phyloP scores from a whole-genome alignment of 768 basidiomycete species.

The Leccinum rimulosum region DNA sequence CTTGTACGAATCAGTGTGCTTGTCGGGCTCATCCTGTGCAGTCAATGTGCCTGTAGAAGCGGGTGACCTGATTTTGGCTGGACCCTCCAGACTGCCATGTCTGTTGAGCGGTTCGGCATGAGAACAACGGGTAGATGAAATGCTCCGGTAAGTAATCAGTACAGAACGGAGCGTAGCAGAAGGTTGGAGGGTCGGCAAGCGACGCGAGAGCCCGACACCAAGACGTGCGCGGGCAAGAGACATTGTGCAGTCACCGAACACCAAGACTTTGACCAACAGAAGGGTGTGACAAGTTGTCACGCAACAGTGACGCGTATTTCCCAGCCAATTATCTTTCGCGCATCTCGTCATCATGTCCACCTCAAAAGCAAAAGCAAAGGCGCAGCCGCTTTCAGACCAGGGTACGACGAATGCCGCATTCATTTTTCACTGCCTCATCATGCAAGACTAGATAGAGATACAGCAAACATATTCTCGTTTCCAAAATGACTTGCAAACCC shows the following conservation, averaged over 20 bases:
- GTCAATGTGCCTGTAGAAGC: conserved; percentile 32
- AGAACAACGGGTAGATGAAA: conserved; percentile 24
- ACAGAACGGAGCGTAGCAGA: conserved; percentile 33
- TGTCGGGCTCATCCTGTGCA: conserved; percentile 44
- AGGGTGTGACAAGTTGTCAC: conserved; percentile 30
- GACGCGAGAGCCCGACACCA: conserved; percentile 51
- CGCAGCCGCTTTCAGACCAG: conserved; percentile 61
- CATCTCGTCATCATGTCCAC: conserved; percentile 42
- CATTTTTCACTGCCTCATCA: conserved; percentile 31
- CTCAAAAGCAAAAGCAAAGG: conserved; percentile 59
- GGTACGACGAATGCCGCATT: conserved; percentile 43
- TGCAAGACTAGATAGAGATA: conserved; percentile 66
- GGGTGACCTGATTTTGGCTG: conserved; percentile 33
- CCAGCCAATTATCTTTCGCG: conserved; percentile 27
- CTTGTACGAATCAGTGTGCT: conserved; percentile 65
- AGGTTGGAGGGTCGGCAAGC: conserved; percentile 32
- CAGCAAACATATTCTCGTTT: conserved; percentile 78
- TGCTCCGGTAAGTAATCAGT: conserved; percentile 44
- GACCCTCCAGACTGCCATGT: conserved; percentile 21
- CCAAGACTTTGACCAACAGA: conserved; percentile 13
- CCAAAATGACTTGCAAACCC: conserved; percentile 86
- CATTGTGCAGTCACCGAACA: conserved; percentile 39
- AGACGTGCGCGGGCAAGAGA: conserved; percentile 54
- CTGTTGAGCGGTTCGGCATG: conserved; percentile 20
- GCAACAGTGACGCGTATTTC: conserved; percentile 17